A percentile compares a stretch with the other conserved stretches of the same genome.
Evolutionary conservation across 2,329 filamentous ascomycete species (phyloP).

Genomic region (Colletotrichum simmondsii): DNA sequence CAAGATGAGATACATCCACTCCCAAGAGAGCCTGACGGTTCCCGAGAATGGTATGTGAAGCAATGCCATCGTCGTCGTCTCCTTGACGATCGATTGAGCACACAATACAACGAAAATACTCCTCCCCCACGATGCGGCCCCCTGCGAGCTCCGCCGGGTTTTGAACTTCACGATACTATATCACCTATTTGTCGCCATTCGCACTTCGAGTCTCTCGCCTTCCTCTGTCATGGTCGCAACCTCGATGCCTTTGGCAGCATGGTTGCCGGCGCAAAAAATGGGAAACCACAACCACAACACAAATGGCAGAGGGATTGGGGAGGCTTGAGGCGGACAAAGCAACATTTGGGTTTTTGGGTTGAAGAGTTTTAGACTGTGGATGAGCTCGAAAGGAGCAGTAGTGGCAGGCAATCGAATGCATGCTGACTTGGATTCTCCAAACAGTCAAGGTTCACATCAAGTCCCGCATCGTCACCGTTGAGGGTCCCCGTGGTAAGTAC

Average conservation of each 20-base stretch:
- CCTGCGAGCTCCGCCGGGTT: slow-evolving; percentile 33
- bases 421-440: slow-evolving; percentile 50
- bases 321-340: slow-evolving; percentile 13
- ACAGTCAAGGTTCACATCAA: slow-evolving; percentile 98
- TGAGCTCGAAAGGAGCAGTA: slow-evolving; percentile 39
- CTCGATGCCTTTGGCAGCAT: not conserved
- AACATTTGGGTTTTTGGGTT: slow-evolving; percentile 29
- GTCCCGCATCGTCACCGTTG: slow-evolving; percentile 94
- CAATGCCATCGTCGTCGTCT: slow-evolving; percentile 34
- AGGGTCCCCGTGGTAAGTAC: slow-evolving; percentile 87
- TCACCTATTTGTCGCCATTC: slow-evolving; percentile 1
- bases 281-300: not conserved
- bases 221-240: not conserved
- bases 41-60: slow-evolving; percentile 91
- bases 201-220: not conserved
- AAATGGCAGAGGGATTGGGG: slow-evolving; percentile 9
- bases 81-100: slow-evolving; percentile 12
- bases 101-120: slow-evolving; percentile 2
- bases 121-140: slow-evolving; percentile 14
- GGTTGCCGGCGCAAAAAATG: not conserved
- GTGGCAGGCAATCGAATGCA: slow-evolving; percentile 38
- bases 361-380: slow-evolving; percentile 38
- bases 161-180: slow-evolving; percentile 34
- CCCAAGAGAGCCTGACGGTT: slow-evolving; percentile 93
- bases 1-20: slow-evolving; percentile 99